phyloP scores from a whole-genome alignment of 2,329 filamentous ascomycete species.

The Bretziella fagacearum region DNA sequence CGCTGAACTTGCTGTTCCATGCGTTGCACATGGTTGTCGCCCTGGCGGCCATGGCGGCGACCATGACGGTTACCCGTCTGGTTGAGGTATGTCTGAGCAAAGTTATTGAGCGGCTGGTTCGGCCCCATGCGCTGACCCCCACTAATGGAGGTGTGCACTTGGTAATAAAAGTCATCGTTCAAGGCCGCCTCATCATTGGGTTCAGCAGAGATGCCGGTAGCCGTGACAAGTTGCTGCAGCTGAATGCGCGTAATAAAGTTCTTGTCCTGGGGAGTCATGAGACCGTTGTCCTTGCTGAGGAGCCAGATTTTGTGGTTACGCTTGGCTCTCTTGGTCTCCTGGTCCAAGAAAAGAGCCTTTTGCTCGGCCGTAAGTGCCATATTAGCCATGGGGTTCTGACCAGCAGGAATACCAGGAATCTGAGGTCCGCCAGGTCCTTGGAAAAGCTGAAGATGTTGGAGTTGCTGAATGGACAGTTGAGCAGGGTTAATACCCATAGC shows the following conservation, averaged over 20 bases:
- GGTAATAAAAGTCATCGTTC: slow-evolving; percentile 94
- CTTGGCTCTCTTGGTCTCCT: slow-evolving; percentile 90
- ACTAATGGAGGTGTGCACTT: slow-evolving; percentile 88
- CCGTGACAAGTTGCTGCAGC: slow-evolving; percentile 84
- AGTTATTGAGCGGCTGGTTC: slow-evolving; percentile 83
- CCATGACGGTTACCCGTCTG: slow-evolving; percentile 76
- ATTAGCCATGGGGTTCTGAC: slow-evolving; percentile 19
- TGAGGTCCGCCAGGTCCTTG: slow-evolving; percentile 17
- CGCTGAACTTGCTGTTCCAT: slow-evolving; percentile 99
- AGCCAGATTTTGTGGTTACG: slow-evolving; percentile 96
- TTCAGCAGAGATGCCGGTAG: slow-evolving; percentile 74
- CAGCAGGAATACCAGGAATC: slow-evolving; percentile 1
- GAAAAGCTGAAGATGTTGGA: slow-evolving; percentile 26
- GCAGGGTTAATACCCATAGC: slow-evolving; percentile 24
- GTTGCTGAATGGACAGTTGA: slow-evolving; percentile 58
- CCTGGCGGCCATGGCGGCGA: slow-evolving; percentile 61
- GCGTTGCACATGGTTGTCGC: slow-evolving; percentile 92
- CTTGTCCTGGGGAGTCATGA: slow-evolving; percentile 99
- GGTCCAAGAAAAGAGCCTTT: slow-evolving; percentile 64
- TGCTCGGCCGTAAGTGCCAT: slow-evolving; percentile 74
- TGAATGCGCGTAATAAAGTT: slow-evolving; percentile 98
- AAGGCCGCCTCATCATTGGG: slow-evolving; percentile 64
- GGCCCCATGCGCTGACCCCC: slow-evolving; percentile 80
- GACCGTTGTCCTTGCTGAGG: slow-evolving; percentile 79
- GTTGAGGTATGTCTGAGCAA: slow-evolving; percentile 93